Evolutionary conservation across 208 protist species (phyloP), one percentile per base, ranked within the genome.

Genomic region (Vickermania spadyakhi): DNA sequence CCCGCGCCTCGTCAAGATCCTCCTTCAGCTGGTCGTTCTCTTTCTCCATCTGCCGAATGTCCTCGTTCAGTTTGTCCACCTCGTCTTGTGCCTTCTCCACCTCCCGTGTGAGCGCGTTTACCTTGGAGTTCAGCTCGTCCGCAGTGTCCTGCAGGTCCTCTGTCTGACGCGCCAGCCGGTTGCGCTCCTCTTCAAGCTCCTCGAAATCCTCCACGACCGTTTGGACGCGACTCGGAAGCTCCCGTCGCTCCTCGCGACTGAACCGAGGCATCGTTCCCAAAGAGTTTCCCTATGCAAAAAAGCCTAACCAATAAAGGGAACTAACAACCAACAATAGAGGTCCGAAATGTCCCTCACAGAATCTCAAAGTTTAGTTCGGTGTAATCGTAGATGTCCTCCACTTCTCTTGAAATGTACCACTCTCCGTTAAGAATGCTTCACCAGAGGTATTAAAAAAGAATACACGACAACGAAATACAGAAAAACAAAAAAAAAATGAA

Each of bases 151-250:
- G 52, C 45, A 27, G 41, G 18, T 55, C 52, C 28, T 52, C 28
- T 13, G 28, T 4, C 42, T 53, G 27, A 22, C 22, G 14, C 53
- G 64, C 36, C 23, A 68, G 45, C 18, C 45, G n/a, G 27, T 31
- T 50, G 28, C 64, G 42, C 29, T 70, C 29, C 56, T 60, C 57
- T 13, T 52, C 36, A 1, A 72, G 51, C 11, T 62, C 62, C 18
- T 49, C 56, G 11, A 68, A 28, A 3, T 63, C 26, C 29, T 28
- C 56, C 18, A 51, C 52, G 30, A 67, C 53, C 4, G 3, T 49
- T 28, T 3, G 56, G 3, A 45, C 36, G 18, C 18, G 36, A 7
- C 18, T 18, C 11, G 36, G 36, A 18, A 45, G 36, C 36, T 45
- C 36, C 11, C 36, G 36, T 18, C 36, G 36, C 11, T 45, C 36